These are phyloP conservation scores for Mortierella sp. DNA, from an alignment of 371 early-diverging fungal genomes.

Conservation along the genomic window DNA sequence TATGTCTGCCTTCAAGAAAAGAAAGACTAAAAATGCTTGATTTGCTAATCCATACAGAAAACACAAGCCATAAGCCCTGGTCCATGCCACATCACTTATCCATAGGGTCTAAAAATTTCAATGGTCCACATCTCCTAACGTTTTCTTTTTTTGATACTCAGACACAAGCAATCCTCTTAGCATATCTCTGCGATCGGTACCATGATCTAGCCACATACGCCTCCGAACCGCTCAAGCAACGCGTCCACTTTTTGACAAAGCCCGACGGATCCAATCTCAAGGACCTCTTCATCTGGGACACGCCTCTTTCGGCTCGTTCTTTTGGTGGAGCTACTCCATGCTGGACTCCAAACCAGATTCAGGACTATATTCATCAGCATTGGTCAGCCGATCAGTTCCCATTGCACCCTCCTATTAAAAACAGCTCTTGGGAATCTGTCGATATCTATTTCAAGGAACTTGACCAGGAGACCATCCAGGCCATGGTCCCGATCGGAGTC, in stretches of 20 bases:
- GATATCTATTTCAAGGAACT: constrained; percentile 22
- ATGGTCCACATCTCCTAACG: neutral
- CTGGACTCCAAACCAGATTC: constrained; percentile 21
- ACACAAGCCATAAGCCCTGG: no score
- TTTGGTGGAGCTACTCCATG: neutral
- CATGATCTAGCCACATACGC: constrained; percentile 46
- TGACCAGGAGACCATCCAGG: constrained; percentile 46
- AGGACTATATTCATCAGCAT: constrained; percentile 22
- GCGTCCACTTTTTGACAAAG: constrained; percentile 42
- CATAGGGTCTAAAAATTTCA: neutral
- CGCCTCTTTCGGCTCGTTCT: neutral
- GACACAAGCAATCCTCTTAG: constrained; percentile 28
- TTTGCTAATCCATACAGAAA: constrained; percentile 4
- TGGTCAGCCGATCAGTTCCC: constrained; percentile 51
- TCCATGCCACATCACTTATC: no score
- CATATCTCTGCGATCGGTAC: constrained; percentile 32
- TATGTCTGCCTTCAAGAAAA: no score
- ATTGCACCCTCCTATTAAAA: constrained; percentile 25
- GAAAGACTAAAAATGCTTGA: no score
- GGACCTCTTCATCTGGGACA: constrained; percentile 42
- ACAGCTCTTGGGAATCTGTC: constrained; percentile 23
- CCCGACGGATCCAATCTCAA: constrained; percentile 45
- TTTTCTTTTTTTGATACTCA: neutral
- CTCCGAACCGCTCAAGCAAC: constrained; percentile 43
- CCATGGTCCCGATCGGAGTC: constrained; percentile 37